These are phyloP conservation scores for Halteria grandinella DNA, from an alignment of 73 alveolate species.

Conservation along the genomic window DNA sequence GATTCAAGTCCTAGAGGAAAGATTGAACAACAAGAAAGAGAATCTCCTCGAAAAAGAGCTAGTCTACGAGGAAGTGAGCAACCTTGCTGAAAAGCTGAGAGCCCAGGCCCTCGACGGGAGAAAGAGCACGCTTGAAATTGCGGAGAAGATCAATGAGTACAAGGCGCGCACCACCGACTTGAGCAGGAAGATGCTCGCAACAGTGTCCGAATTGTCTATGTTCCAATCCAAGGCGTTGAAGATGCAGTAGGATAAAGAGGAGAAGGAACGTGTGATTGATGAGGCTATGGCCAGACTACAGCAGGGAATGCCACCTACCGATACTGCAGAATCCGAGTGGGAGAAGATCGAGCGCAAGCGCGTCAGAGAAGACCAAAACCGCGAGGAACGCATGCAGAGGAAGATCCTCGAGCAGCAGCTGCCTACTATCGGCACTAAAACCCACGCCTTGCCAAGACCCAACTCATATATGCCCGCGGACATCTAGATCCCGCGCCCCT, in stretches of 20 bases:
- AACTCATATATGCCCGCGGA: slow-evolving; percentile 93
- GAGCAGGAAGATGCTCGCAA: slow-evolving; percentile 94
- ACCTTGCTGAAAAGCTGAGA: slow-evolving; percentile 94
- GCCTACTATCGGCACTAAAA: slow-evolving; percentile 87
- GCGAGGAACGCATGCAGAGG: slow-evolving; percentile 65
- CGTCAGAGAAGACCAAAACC: slow-evolving; percentile 74
- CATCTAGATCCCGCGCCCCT: slow-evolving; percentile 86
- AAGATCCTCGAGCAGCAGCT: slow-evolving; percentile 76
- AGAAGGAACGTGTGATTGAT: slow-evolving; percentile 82
- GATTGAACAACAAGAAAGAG: slow-evolving; percentile 94
- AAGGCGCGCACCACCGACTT: slow-evolving; percentile 91
- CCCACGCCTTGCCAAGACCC: slow-evolving; percentile 93
- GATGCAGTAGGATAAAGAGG: slow-evolving; percentile 91
- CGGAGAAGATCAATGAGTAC: slow-evolving; percentile 94
- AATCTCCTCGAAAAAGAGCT: slow-evolving; percentile 92
- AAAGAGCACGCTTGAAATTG: slow-evolving; percentile 89
- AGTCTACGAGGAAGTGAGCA: slow-evolving; percentile 94
- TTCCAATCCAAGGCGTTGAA: slow-evolving; percentile 93
- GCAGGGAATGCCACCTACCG: slow-evolving; percentile 93
- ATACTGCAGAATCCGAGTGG: slow-evolving; percentile 86
- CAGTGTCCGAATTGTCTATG: slow-evolving; percentile 97
- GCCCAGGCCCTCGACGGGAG: slow-evolving; percentile 95
- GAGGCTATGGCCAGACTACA: slow-evolving; percentile 80
- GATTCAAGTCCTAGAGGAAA: slow-evolving; percentile 94
- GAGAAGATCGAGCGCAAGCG: slow-evolving; percentile 76